Evolutionary conservation across 1,284 basidiomycete genomes (phyloP), one percentile per base, ranked within the genome.

Genomic region (Moesziomyces antarcticus): DNA sequence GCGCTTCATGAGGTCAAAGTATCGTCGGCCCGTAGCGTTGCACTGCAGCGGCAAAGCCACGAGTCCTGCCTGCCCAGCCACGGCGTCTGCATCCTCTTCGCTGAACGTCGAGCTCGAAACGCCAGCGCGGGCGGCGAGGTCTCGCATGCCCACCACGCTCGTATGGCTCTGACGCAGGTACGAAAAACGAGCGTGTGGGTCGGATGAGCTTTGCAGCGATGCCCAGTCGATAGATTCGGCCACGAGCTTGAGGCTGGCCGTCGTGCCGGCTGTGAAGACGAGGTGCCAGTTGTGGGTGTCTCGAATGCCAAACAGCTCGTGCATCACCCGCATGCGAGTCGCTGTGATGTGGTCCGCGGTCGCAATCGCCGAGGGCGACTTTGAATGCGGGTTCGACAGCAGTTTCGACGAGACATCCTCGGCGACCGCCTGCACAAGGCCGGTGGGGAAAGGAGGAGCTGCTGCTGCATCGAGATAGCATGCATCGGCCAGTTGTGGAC

Each of bases 391-490:
- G 37, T 84, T 84, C 5, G 75, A 71, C 27, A 78, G 75, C 13
- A 84, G 77, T 20, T 68, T 73, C 16, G 56, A 59, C 0, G 71
- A 48, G 16, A 84, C 54, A 2, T 72, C 66, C 0, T 54, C 25
- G 3, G 72, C 57, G 10, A 79, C 64, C 2, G 60, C 50, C 10
- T 59, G 52, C 3, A 82, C 42, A 16, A 80, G 57, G 1, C 77
- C 71, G 4, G 66, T 50, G 0, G 82, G 78, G 18, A 73, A 77
- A 2, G 83, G 84, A 8, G 83, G 82, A 1, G 82, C 73, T 1
- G 81, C 82, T 1, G 84, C 78, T 37, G 77, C 61, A 59, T 85
- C 84, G 37, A 85, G 77, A 45, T 83, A 84, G 59, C 65, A 73
- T 5, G 61, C 71, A 18, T 69, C 71, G n/a, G 47, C 3, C 1